These are phyloP conservation scores for Neofusicoccum sp. DNA, from an alignment of 2,329 filamentous ascomycete genomes.

Conservation along the genomic window DNA sequence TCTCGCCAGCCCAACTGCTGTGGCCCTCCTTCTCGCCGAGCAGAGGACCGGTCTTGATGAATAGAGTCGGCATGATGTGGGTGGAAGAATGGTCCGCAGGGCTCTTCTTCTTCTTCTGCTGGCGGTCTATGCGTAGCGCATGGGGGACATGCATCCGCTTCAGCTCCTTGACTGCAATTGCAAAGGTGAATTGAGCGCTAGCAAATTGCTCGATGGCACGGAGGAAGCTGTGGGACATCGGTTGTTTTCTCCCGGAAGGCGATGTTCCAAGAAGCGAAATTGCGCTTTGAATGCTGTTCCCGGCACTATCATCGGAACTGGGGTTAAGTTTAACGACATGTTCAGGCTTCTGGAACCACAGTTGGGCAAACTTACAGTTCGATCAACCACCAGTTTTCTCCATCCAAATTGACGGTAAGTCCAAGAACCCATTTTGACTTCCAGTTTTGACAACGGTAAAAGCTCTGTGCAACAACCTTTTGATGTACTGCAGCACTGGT, in stretches of 20 bases:
- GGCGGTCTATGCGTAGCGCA: neutral
- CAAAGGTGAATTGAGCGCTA: constrained; percentile 36
- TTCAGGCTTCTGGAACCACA: neutral
- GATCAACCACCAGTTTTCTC: constrained; percentile 42
- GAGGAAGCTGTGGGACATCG: constrained; percentile 33
- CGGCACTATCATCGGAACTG: constrained; percentile 32
- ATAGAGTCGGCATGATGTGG: constrained; percentile 4
- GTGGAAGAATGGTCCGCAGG: neutral
- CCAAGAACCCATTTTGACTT: constrained; percentile 71
- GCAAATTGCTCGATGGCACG: constrained; percentile 43
- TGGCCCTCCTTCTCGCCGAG: constrained; percentile 7
- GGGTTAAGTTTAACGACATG: constrained; percentile 29
- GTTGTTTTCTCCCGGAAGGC: constrained; percentile 28
- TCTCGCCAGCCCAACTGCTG: constrained; percentile 9
- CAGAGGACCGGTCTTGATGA: constrained; percentile 6
- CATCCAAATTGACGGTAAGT: constrained; percentile 46
- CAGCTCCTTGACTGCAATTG: constrained; percentile 22
- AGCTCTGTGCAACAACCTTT: constrained; percentile 65
- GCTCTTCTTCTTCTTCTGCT: constrained; percentile 5
- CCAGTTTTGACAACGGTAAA: constrained; percentile 76
- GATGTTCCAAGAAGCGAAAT: constrained; percentile 4
- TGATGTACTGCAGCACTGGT: constrained; percentile 41
- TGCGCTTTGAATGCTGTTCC: constrained; percentile 3
- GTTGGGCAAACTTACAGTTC: constrained; percentile 27
- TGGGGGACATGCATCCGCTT: constrained; percentile 4